These are phyloP conservation scores for Aquilaria malaccensis DNA, from an alignment of 345 rosid species.

Conservation along the genomic window DNA sequence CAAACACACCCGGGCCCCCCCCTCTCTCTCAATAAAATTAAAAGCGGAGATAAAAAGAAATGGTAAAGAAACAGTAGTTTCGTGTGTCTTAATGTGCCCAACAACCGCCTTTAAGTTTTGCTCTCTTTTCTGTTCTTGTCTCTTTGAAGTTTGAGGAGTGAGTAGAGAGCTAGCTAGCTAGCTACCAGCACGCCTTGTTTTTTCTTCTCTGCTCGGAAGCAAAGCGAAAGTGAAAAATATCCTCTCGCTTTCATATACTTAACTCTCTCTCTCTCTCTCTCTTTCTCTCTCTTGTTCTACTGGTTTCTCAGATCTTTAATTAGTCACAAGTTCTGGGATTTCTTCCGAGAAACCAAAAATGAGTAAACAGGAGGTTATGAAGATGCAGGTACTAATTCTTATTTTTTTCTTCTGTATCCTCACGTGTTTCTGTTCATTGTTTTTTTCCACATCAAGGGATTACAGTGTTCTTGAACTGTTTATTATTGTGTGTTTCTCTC, in stretches of 20 bases:
- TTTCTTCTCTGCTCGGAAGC: too few relatives aligned
- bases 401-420: not conserved
- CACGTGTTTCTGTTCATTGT: not conserved
- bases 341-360: slow-evolving; percentile 29
- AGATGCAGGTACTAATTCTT: slow-evolving; percentile 55
- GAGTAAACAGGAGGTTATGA: slow-evolving; percentile 70
- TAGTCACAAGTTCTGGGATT: not conserved
- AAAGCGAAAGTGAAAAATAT: too few relatives aligned
- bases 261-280: slow-evolving; percentile 3
- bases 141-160: too few relatives aligned
- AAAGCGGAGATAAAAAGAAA: slow-evolving; percentile 18
- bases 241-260: slow-evolving; percentile 5
- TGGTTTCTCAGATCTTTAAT: not conserved
- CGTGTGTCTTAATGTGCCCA: slow-evolving; percentile 21
- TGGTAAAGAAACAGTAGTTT: slow-evolving; percentile 13
- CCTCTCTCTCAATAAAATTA: slow-evolving; percentile 12
- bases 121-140: not conserved
- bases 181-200: too few relatives aligned
- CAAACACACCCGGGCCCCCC: slow-evolving; percentile 1
- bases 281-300: slow-evolving; percentile 1
- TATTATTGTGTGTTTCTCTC: not conserved
- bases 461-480: not conserved
- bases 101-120: slow-evolving; percentile 30
- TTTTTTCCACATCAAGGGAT: not conserved
- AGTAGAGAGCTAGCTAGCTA: too few relatives aligned